Evolutionary conservation across 2,329 filamentous ascomycete genomes (phyloP).

Genomic region (Onygenales sp.): DNA sequence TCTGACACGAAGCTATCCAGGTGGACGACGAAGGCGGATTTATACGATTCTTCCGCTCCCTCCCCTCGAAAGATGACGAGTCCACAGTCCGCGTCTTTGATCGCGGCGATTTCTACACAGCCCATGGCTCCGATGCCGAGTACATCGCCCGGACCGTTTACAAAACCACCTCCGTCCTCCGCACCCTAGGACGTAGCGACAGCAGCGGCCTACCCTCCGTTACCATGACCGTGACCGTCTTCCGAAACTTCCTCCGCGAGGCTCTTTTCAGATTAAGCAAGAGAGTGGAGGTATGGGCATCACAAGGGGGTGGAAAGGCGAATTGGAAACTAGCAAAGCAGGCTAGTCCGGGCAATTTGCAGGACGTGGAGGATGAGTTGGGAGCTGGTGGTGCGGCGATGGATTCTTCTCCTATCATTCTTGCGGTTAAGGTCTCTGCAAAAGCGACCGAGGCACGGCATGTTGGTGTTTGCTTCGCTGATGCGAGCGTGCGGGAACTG

Average conservation of each 20-base stretch:
- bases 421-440: conserved; percentile 88
- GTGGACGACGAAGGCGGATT: conserved; percentile 96
- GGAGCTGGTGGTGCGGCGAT: conserved; percentile 56
- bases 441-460: conserved; percentile 75
- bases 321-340: conserved; percentile 89
- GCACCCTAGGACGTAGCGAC: conserved; percentile 76
- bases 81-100: conserved; percentile 82
- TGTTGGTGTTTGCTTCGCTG: conserved; percentile 93
- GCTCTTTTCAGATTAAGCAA: conserved; percentile 86
- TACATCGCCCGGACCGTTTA: conserved; percentile 61
- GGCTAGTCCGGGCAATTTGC: conserved; percentile 89
- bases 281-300: conserved; percentile 82
- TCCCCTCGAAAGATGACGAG: conserved; percentile 55
- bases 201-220: conserved; percentile 84
- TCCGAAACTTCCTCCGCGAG: conserved; percentile 89
- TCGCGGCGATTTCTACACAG: conserved; percentile 88
- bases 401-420: conserved; percentile 84
- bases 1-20: conserved; percentile 33
- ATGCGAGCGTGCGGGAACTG: conserved; percentile 89
- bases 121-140: conserved; percentile 37
- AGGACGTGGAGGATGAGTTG: conserved; percentile 93
- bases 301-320: conserved; percentile 59
- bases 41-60: conserved; percentile 89
- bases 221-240: conserved; percentile 90
- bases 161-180: conserved; percentile 91